Base-by-base conservation (phyloP, 768 basidiomycete genomes). In the Lentinula sp. region DNA sequence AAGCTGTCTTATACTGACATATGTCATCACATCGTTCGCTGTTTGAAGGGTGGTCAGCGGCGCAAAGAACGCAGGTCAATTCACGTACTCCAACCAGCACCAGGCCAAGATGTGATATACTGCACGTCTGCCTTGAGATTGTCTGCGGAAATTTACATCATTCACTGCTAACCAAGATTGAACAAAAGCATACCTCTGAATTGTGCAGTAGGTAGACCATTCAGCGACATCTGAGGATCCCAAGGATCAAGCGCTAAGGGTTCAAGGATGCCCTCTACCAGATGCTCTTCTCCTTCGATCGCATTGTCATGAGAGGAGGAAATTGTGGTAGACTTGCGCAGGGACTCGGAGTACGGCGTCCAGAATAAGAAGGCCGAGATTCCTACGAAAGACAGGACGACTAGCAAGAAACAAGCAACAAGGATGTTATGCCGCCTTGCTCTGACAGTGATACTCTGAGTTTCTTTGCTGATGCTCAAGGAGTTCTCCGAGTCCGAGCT, bases 21-120 rank as follows among this genome's bases (percentile, higher is more conserved):
- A 86, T 60, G 88, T 88, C 83, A 89, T 87, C 34, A 89, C 86
- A 73, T 89, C 87, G 76, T 90, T 90, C 6, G 88, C 87, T 89
- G 65, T 16, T 50, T 28, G 34, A 56, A 46, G 48, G 39, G 63
- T 62, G 43, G 39, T 53, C 59, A 46, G 58, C 69, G 50, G 3
- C 31, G n/a, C 49, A 28, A 23, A 40, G 15, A 49, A 28, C 45
- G 9, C 64, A 18, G 46, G 2, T 60, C 13, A 40, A 32, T 46
- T 52, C 34, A 78, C 84, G 65, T 68, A 84, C 84, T 89, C 88
- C 88, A 91, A 43, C 89, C 89, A n/a, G 88, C 87, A 40, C 84
- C 84, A 43, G 84, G 76, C 87, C 87, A 91, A 13, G 86, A 86
- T 1, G 87, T 85, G 61, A 91, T 82, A 64, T 89, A 91, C 63